Base-by-base conservation (phyloP, 2,329 filamentous ascomycete species). In the Cladosporium sp. region DNA sequence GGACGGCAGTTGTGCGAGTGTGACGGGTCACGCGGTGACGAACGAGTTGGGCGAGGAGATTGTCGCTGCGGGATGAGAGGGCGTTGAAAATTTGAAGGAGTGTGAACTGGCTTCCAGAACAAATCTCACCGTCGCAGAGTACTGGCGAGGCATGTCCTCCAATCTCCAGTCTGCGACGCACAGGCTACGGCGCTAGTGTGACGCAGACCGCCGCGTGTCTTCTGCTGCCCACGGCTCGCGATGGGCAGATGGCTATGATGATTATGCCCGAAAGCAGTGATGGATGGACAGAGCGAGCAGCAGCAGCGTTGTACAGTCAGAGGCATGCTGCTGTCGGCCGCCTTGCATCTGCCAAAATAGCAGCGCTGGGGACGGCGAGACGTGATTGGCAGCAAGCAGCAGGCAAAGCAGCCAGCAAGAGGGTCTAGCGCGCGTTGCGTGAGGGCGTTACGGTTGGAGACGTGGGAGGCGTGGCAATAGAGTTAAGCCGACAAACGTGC, bases 121-220 rank as follows among this genome's bases (percentile, higher is more conserved):
- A 34, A 57, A 44, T 55, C 28, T 28, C 49, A 26, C 24, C 36
- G 61, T 64, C 51, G 61, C 61, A 64, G 61, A 62, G 49, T 47
- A 51, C 61, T 63, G 61, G 61, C 61, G 61, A 64, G 61, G 47
- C 36, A 51, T 41, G 59, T 21, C 61, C 61, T 64, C 36, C 51
- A 64, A 64, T 64, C 51, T 64, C 49, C 51, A 64, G 49, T 64
- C 51, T 64, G 44, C 49, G 34, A 52, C 26, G 51, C 51, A 64
- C 61, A 57, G 61, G 61, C 59, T 51, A 15, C 47, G 44, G 26
- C 10, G 59, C 51, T 64, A 57, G 61, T 64, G 61, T 64, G 61
- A 64, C 61, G 61, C 61, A 64, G n/a, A 52, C 26, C 61, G 61
- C 61, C 61, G 61, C 61, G 51, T 55, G 61, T 63, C 32, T 26